Base-by-base conservation (phyloP, 2,329 filamentous ascomycete species). In the Zymoseptoria crescenta region DNA sequence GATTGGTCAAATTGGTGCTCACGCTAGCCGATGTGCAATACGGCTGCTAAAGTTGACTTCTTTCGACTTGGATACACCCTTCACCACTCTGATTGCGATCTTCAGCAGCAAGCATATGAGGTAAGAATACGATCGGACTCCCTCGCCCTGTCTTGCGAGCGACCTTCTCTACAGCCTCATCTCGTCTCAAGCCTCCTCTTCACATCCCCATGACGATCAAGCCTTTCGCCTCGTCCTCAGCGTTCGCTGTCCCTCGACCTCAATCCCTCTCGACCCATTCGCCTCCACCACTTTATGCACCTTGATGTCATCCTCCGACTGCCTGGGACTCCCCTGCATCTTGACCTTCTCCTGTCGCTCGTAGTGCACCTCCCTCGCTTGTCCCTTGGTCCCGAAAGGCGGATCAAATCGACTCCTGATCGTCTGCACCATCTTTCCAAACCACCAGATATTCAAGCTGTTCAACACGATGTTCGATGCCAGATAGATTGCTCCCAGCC, bases 371-470 rank as follows among this genome's bases (percentile, higher is more conserved):
- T 58, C 59, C n/a, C 68, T 65, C 29, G 66, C 59, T 3, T 66
- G 56, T 20, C 70, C 69, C 63, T 73, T 74, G 10, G 78, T 80
- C 13, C 56, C 56, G 16, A 76, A 70, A 5, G 78, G 87, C 74
- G 79, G 78, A 61, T 84, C 81, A 70, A 94, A 94, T 27, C 89
- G 81, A 77, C 89, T 91, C 60, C 85, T 80, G 10, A 94, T 84
- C 8, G 89, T 88, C 60, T 84, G 80, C 62, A 95, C 85, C 90
- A 95, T 95, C 81, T 90, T 91, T 69, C 84, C 80, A 72, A 93
- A 94, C 90, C 90, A 95, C 75, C 87, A 89, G 69, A 89, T 85
- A 75, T 95, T 95, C 56, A 95, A 77, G 10, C 81, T 79, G 69
- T 91, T 93, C 27, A 95, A 80, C 0, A 83, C 82, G 20, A 89